phyloP scores from a whole-genome alignment of 768 basidiomycete species.

The Boletus vinaceobasis region DNA sequence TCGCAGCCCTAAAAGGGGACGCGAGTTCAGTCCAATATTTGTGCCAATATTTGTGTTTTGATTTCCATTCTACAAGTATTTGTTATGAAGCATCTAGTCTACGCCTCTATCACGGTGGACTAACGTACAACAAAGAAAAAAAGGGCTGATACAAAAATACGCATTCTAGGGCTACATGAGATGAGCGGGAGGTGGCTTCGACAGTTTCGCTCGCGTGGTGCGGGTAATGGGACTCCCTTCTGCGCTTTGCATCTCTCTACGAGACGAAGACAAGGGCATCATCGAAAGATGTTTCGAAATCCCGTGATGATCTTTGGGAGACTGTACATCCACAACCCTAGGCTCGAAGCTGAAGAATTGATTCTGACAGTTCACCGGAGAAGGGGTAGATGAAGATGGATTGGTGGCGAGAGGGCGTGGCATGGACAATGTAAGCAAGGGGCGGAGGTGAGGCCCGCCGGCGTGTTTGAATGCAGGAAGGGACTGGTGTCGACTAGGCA shows the following conservation, averaged over 20 bases:
- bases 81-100: background rate
- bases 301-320: background rate
- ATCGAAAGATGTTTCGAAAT: conserved; percentile 19
- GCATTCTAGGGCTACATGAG: conserved; percentile 16
- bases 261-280: conserved; percentile 13
- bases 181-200: conserved; percentile 19
- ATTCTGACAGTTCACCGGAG: background rate
- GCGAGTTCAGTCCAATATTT: no score
- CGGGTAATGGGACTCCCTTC: conserved; percentile 1
- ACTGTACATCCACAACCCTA: background rate
- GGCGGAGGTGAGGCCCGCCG: background rate
- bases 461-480: conserved; percentile 22
- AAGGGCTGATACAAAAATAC: background rate
- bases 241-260: background rate
- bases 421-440: conserved; percentile 1
- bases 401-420: background rate
- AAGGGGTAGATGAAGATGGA: background rate
- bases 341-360: background rate
- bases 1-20: no score
- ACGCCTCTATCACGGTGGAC: background rate
- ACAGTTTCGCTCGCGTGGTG: conserved; percentile 8
- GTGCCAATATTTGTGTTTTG: background rate
- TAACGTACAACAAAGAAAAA: background rate
- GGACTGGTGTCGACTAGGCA: conserved; percentile 18
- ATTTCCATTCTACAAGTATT: conserved; percentile 2